Conservation (phyloP, 768 basidiomycete genomes). For the Naganishia antarctica region DNA sequence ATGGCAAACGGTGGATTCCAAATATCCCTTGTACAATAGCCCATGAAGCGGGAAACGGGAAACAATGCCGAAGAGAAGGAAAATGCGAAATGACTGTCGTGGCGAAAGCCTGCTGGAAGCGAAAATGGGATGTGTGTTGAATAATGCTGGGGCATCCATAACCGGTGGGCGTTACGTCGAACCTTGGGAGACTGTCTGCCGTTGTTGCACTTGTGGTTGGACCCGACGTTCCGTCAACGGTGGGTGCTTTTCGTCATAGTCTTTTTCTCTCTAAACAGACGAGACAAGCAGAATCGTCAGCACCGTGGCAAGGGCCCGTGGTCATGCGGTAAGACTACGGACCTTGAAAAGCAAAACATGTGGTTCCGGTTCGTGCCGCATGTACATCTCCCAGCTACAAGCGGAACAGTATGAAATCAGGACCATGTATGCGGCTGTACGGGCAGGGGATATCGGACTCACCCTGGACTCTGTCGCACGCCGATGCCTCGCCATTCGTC, state of each 20-base stretch:
- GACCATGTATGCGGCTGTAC: neutral
- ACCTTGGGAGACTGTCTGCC: neutral
- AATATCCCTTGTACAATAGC: too few species aligned
- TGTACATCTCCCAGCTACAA: constrained; percentile 30
- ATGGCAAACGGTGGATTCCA: too few species aligned
- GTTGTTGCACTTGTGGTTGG: constrained; percentile 8
- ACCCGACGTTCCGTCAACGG: constrained; percentile 26
- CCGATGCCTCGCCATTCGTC: constrained; percentile 30
- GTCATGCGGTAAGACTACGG: neutral
- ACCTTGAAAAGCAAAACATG: constrained; percentile 31
- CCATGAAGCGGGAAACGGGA: too few species aligned
- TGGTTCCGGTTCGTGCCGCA: constrained; percentile 31
- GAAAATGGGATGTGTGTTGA: neutral
- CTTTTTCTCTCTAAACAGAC: constrained; percentile 25
- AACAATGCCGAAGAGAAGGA: too few species aligned
- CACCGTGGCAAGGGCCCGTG: too few species aligned
- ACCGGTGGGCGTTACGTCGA: neutral
- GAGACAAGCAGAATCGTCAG: neutral
- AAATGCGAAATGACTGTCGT: too few species aligned
- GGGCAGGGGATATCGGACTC: too few species aligned
- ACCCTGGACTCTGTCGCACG: constrained; percentile 31
- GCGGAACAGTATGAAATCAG: neutral
- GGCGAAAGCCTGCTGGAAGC: too few species aligned
- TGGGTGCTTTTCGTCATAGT: constrained; percentile 32
- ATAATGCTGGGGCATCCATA: neutral